Evolutionary conservation across 805 yeast species (phyloP).

Genomic region (Nakazawaea sp.): DNA sequence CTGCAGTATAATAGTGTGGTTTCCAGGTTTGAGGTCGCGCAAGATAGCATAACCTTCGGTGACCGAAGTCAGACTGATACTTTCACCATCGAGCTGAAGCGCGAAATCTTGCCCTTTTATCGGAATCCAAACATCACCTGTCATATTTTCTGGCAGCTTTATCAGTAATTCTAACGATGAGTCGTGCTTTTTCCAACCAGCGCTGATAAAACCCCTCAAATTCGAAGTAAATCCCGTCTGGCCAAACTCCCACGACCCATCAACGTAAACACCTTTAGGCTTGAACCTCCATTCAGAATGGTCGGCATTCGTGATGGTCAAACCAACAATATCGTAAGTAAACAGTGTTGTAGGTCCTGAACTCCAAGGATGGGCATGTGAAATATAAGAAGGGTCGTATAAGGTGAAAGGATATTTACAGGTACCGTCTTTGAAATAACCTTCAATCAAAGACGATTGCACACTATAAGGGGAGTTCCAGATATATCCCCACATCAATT

Average conservation of each 20-base stretch:
- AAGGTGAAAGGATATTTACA: constrained; percentile 11
- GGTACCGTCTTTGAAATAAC: constrained; percentile 11
- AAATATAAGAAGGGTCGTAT: constrained; percentile 12
- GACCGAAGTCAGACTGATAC: too few relatives aligned
- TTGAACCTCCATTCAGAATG: constrained; percentile 8
- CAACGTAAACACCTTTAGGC: constrained; percentile 10
- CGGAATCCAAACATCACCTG: not conserved
- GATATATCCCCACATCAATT: constrained; percentile 12
- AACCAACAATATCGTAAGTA: constrained; percentile 10
- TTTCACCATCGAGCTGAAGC: too few relatives aligned
- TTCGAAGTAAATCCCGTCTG: constrained; percentile 12
- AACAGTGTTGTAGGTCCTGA: constrained; percentile 10
- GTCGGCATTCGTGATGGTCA: constrained; percentile 3
- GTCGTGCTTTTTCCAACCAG: constrained; percentile 11
- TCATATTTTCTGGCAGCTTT: not conserved
- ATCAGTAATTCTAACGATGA: not conserved
- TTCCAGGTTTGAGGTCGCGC: too few relatives aligned
- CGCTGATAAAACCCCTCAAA: constrained; percentile 9
- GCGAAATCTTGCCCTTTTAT: too few relatives aligned
- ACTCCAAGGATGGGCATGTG: constrained; percentile 12
- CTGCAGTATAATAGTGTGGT: too few relatives aligned
- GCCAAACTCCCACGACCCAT: constrained; percentile 5
- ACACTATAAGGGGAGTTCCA: constrained; percentile 12
- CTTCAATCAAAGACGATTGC: constrained; percentile 11
- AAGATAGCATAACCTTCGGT: too few relatives aligned